Conservation (phyloP, 2,329 filamentous ascomycete species). For the Ceratocystis destructans region DNA sequence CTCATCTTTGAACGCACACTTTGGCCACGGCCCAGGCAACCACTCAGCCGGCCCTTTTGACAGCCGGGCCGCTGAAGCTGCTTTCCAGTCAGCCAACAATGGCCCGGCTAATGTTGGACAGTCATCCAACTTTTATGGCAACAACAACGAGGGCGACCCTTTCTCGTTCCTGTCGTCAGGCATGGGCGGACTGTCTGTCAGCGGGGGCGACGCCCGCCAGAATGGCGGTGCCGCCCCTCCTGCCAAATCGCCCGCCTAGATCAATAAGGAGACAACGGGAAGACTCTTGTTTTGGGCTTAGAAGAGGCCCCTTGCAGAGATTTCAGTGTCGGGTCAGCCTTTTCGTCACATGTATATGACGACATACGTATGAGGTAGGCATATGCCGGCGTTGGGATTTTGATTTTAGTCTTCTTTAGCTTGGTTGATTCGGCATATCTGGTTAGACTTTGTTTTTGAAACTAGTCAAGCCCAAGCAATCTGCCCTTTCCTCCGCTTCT, state of each 20-base stretch:
- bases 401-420: constrained; percentile 7
- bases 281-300: constrained; percentile 1
- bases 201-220: constrained; percentile 47
- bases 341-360: neutral
- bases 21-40: constrained; percentile 59
- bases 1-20: constrained; percentile 62
- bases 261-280: neutral
- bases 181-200: constrained; percentile 59
- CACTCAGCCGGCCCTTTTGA: constrained; percentile 82
- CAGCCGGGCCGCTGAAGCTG: constrained; percentile 82
- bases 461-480: constrained; percentile 4
- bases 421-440: constrained; percentile 1
- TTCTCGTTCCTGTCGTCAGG: constrained; percentile 67
- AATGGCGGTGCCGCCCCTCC: constrained; percentile 44
- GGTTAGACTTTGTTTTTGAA: constrained; percentile 8
- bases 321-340: constrained; percentile 5
- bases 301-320: neutral
- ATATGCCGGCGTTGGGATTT: constrained; percentile 6
- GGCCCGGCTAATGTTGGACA: constrained; percentile 64
- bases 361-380: constrained; percentile 5
- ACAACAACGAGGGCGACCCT: constrained; percentile 53
- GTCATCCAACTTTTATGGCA: constrained; percentile 42
- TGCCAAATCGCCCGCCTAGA: constrained; percentile 47
- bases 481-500: neutral
- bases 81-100: constrained; percentile 80